Percentiles rank a stretch among this genome's conserved stretches.
phyloP scores from a whole-genome alignment of 805 yeast genomes.

The Isabelozyma heimii region DNA sequence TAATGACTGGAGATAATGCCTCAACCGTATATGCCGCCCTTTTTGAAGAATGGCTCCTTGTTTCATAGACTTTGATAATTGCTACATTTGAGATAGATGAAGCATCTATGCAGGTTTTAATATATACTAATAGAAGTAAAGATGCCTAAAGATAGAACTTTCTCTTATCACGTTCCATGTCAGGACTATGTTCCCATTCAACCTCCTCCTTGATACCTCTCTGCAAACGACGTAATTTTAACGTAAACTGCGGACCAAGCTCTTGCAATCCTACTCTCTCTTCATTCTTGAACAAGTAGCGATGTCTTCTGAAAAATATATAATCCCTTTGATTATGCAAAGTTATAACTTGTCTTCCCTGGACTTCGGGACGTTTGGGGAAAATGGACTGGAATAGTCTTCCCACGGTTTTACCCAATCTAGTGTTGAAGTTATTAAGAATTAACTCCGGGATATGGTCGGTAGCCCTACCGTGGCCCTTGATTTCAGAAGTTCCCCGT shows the following conservation, averaged over 20 bases:
- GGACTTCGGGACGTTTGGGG: conserved; percentile 90
- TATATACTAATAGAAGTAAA: too few relatives aligned
- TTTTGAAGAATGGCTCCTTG: too few relatives aligned
- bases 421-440: conserved; percentile 86
- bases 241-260: conserved; percentile 93
- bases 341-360: conserved; percentile 94
- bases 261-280: conserved; percentile 94
- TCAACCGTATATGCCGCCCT: too few relatives aligned
- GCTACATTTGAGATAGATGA: too few relatives aligned
- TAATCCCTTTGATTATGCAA: conserved; percentile 95
- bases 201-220: conserved; percentile 88
- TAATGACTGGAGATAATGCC: too few relatives aligned
- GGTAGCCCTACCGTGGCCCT: conserved; percentile 90
- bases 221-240: conserved; percentile 83
- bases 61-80: too few relatives aligned
- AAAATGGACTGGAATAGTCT: conserved; percentile 86
- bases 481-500: conserved; percentile 68
- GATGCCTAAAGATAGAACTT: conserved; percentile 69
- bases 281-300: conserved; percentile 85
- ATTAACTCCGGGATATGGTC: conserved; percentile 89
- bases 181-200: conserved; percentile 95
- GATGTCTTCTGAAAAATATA: conserved; percentile 91
- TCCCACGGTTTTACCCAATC: conserved; percentile 92
- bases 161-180: conserved; percentile 94
- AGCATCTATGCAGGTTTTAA: background rate